A percentile compares a stretch with the other conserved stretches of the same genome.
phyloP scores from a whole-genome alignment of 345 rosid genomes.

The Populus davidiana region DNA sequence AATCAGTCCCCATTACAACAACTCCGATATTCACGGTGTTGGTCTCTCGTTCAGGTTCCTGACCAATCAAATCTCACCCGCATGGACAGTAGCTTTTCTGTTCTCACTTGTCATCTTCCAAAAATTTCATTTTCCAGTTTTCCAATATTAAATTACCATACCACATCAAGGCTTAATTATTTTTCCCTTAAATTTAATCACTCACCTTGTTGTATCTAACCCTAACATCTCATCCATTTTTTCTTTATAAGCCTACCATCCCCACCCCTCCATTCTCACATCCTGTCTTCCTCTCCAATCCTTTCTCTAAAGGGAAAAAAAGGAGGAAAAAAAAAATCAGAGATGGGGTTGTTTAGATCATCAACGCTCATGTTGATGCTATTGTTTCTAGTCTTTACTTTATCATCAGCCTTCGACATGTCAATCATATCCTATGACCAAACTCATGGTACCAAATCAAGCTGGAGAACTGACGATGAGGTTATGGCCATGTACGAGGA shows the following conservation, averaged over 20 bases:
- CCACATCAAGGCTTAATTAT: too few relatives aligned
- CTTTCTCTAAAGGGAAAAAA: neutral
- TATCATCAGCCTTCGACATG: constrained; percentile 69
- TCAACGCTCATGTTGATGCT: constrained; percentile 17
- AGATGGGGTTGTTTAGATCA: constrained; percentile 43
- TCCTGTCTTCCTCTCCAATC: neutral
- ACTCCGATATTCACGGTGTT: neutral
- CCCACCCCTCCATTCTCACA: neutral
- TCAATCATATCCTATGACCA: constrained; percentile 72
- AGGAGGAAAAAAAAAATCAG: neutral
- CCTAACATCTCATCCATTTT: neutral
- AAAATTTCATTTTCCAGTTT: neutral
- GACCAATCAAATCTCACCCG: constrained; percentile 19
- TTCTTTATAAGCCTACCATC: constrained; percentile 3
- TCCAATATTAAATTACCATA: too few relatives aligned
- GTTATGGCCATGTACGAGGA: constrained; percentile 60
- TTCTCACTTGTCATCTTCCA: neutral
- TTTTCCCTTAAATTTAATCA: neutral
- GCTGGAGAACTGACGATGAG: constrained; percentile 62
- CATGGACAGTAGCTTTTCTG: neutral
- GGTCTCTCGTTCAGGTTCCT: neutral
- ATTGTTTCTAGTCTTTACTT: constrained; percentile 38
- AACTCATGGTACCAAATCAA: constrained; percentile 36
- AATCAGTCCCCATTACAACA: neutral
- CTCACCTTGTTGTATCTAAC: neutral